Conservation (phyloP, 2,329 filamentous ascomycete genomes). For the Sarocladiaceae sp. region DNA sequence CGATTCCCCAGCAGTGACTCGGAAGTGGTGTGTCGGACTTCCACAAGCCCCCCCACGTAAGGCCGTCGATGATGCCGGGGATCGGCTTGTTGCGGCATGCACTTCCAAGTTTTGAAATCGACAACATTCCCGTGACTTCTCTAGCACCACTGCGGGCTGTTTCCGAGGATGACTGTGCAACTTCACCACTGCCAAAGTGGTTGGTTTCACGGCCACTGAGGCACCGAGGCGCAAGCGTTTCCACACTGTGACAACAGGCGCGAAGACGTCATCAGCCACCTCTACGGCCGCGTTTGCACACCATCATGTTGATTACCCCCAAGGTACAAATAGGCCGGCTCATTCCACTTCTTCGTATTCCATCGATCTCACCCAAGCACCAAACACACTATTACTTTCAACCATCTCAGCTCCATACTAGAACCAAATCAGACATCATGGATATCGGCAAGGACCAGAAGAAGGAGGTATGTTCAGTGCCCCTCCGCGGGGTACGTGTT, state of each 20-base stretch:
- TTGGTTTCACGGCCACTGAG: not conserved
- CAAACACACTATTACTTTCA: not conserved
- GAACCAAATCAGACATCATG: constrained; percentile 18
- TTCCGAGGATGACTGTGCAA: not conserved
- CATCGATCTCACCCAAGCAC: constrained; percentile 10
- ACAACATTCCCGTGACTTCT: not conserved
- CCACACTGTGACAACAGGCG: not conserved
- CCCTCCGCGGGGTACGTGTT: not conserved
- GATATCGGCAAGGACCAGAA: constrained; percentile 24
- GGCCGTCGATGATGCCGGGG: no score
- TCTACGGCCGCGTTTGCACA: constrained; percentile 3
- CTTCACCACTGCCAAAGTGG: not conserved
- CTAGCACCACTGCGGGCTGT: not conserved
- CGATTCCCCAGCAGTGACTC: no score
- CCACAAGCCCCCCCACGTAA: no score
- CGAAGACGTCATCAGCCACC: constrained; percentile 9
- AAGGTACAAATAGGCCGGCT: constrained; percentile 20
- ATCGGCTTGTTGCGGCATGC: not conserved
- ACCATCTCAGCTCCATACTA: not conserved
- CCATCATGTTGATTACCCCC: not conserved
- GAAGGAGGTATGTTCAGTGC: constrained; percentile 20
- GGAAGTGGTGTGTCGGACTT: no score
- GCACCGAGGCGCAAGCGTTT: not conserved
- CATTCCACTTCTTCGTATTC: constrained; percentile 10
- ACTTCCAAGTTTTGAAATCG: not conserved